Conservation (phyloP, 2,329 filamentous ascomycete genomes). For the Epichloe hybrida region DNA sequence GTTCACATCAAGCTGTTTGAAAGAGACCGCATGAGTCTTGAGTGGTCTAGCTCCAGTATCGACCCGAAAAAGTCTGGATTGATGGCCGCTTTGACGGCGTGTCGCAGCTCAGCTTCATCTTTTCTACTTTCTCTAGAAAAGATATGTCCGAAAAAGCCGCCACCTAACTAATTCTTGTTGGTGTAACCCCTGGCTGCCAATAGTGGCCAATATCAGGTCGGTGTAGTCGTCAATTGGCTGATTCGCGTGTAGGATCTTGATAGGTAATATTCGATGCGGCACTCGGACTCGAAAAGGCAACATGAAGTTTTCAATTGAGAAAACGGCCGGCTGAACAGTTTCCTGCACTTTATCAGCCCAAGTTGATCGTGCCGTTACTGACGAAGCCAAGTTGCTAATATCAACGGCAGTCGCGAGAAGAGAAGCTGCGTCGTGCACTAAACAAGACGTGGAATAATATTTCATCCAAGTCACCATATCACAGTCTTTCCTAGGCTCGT, state of each 20-base stretch:
- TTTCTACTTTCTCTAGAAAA: not conserved
- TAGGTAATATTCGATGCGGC: not conserved
- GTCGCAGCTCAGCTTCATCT: conserved; percentile 2
- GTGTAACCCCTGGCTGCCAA: conserved; percentile 7
- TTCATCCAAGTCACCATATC: not conserved
- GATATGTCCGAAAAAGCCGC: not conserved
- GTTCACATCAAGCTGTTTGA: not conserved
- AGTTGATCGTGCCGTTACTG: not conserved
- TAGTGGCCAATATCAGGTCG: conserved; percentile 2
- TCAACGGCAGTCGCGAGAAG: not conserved
- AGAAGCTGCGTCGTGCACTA: not conserved
- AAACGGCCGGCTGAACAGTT: not conserved
- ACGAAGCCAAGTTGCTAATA: not conserved
- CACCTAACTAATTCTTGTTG: conserved; percentile 6
- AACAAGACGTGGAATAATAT: not conserved
- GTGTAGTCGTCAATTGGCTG: not conserved
- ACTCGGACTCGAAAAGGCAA: not conserved
- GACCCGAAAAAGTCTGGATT: not conserved
- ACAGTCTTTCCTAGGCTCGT: not conserved
- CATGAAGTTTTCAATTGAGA: not conserved
- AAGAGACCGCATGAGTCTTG: not conserved
- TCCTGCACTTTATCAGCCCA: not conserved
- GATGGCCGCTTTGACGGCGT: not conserved
- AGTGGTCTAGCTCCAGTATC: not conserved
- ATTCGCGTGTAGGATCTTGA: not conserved